Base-by-base conservation (phyloP, 768 basidiomycete species). In the Chalciporus chontae region DNA sequence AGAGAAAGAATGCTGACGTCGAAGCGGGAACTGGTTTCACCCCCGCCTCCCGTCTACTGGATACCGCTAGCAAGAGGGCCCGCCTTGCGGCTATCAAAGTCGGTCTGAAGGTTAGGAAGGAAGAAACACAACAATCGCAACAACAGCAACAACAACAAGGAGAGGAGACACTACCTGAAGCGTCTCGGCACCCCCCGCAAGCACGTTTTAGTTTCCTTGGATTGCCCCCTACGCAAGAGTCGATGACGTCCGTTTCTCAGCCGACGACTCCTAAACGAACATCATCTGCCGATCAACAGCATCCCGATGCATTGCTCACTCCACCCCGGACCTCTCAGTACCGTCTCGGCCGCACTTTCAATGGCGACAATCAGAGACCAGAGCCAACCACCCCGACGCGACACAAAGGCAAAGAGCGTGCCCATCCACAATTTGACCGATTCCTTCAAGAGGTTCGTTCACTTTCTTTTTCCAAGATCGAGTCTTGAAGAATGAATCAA, bases 371-470 rank as follows among this genome's bases (percentile, higher is more conserved):
- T 17, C 19, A 38, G 1, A 48, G 37, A 29, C 53, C 49, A 3
- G 50, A 53, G 10, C 61, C 55, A 2, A 39, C 40, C 41, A 66
- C 57, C 18, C 64, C 59, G 3, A 66, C 64, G 8, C 51, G 53
- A 31, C 21, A 17, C 43, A 68, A 63, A 45, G 66, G 65, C 9
- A 67, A 69, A 39, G 52, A 51, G 46, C 54, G 61, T 1, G 42
- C 52, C 8, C 24, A 27, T 11, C 8, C 17, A 8, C 19, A 27
- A 7, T 48, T 44, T 50, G 53, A 55, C 3, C 23, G n/a, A n/a
- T 14, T 41, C 43, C 1, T 46, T 6, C 40, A 53, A 42, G 34
- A 39, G 44, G 59, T 62, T 4, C n/a, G 56, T 50, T 21, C 29
- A 4, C 21, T 44, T 9, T 3, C 5, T 5, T 5, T 18, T 31